Evolutionary conservation across 2,329 filamentous ascomycete genomes (phyloP).

Genomic region (Graphium sp.): DNA sequence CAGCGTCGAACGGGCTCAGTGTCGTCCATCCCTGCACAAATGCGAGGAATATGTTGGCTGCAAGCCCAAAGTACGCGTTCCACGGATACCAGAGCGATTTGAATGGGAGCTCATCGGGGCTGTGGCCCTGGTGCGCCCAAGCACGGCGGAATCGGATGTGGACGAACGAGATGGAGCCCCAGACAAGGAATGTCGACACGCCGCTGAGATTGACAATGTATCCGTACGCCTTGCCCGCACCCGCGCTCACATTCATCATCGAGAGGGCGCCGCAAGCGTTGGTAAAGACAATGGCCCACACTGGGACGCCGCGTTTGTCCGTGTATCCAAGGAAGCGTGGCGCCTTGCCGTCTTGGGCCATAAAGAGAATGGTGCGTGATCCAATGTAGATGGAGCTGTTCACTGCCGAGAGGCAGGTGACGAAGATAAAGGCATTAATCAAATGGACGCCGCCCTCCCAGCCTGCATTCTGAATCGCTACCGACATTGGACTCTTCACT

Average conservation of each 20-base stretch:
- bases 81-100: slow-evolving; percentile 35
- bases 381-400: slow-evolving; percentile 68
- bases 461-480: slow-evolving; percentile 57
- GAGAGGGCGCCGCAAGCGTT: slow-evolving; percentile 55
- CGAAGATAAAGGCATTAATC: slow-evolving; percentile 62
- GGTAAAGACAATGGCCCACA: slow-evolving; percentile 46
- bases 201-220: slow-evolving; percentile 58
- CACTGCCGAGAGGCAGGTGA: slow-evolving; percentile 54
- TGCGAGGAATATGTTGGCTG: slow-evolving; percentile 39
- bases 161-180: slow-evolving; percentile 52
- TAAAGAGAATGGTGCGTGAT: slow-evolving; percentile 57
- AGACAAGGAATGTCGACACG: slow-evolving; percentile 56
- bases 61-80: slow-evolving; percentile 41
- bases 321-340: slow-evolving; percentile 54
- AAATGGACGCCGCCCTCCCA: slow-evolving; percentile 59
- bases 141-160: slow-evolving; percentile 56
- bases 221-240: slow-evolving; percentile 44
- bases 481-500: slow-evolving; percentile 55
- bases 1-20: slow-evolving; percentile 37
- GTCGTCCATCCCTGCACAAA: slow-evolving; percentile 46
- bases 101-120: slow-evolving; percentile 35
- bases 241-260: slow-evolving; percentile 59
- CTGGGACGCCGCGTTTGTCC: slow-evolving; percentile 43
- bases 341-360: slow-evolving; percentile 58
- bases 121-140: slow-evolving; percentile 40